Evolutionary conservation across 306 rosid genomes (phyloP).

Genomic region (Castanopsis chinensis): DNA sequence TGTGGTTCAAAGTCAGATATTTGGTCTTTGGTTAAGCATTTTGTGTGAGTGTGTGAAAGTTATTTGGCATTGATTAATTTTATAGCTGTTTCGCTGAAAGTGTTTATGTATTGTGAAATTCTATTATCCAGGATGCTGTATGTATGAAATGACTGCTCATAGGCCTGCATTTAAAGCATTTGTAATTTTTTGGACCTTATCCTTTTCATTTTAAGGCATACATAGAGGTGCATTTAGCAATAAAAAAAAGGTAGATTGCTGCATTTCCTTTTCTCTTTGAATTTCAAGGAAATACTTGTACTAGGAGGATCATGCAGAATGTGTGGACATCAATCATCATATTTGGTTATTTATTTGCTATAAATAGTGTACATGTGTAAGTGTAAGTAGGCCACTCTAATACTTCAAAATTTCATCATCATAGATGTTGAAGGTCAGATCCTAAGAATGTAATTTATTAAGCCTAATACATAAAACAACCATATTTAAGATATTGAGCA

Average conservation of each 20-base stretch:
- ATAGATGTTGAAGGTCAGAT: background rate
- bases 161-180: constrained; percentile 96
- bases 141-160: constrained; percentile 86
- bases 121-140: constrained; percentile 82
- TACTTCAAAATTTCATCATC: background rate
- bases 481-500: background rate
- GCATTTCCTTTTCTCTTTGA: background rate
- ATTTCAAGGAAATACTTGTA: background rate
- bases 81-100: constrained; percentile 12
- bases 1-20: constrained; percentile 98
- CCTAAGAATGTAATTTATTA: background rate
- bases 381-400: background rate
- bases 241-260: background rate
- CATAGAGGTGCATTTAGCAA: background rate
- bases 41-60: background rate
- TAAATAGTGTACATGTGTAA: background rate
- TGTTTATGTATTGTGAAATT: constrained; percentile 21
- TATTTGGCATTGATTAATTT: constrained; percentile 11
- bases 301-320: background rate
- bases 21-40: constrained; percentile 88
- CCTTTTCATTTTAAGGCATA: constrained; percentile 4
- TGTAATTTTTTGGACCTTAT: constrained; percentile 51
- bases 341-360: background rate
- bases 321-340: background rate
- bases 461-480: background rate